Base-by-base conservation (phyloP, 306 rosid genomes). In the Alnus glutinosa region DNA sequence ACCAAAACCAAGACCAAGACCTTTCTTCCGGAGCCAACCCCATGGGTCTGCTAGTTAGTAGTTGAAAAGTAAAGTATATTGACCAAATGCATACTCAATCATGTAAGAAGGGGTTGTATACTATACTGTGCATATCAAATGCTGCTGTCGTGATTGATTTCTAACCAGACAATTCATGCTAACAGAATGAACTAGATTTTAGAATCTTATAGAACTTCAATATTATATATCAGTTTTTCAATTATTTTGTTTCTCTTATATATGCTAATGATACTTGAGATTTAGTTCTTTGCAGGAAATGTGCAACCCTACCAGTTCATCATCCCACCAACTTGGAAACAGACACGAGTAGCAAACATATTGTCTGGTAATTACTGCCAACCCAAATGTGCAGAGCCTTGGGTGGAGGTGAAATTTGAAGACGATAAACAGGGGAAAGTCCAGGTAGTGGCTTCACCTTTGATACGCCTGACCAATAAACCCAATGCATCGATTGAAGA, bases 311-410 rank as follows among this genome's bases (percentile, higher is more conserved):
- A 95, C 91, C 97, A 89, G 86, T 92, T 95, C 82, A 54, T 95
- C 71, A 80, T 95, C 32, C 98, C 98, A 19, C 97, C 97, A 34
- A 90, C 97, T 19, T 95, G 98, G 98, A 95, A 95, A 86, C 97
- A 92, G 77, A 67, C 81, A 7, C 94, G 98, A 0, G 85, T 95
- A 28, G 98, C 98, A 16, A 95, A 95, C 90, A 95, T 95, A 73
- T 78, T 95, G 79, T 95, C 98, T n/a, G 98, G 98, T 62, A 95
- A 95, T 82, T 95, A 95, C 87, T 95, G 98, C 79, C 98, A 95
- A 80, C 98, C 98, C 39, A 95, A 92, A 80, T 95, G 98, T 82
- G 98, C 98, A 58, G 98, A 95, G 89, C 98, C 98, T 1, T 95
- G 98, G 98, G 93, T 95, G 14, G 98, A 92, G 87, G 98, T 95